Conservation (phyloP, 169 alveolate species). For the Eimeria sp. region DNA sequence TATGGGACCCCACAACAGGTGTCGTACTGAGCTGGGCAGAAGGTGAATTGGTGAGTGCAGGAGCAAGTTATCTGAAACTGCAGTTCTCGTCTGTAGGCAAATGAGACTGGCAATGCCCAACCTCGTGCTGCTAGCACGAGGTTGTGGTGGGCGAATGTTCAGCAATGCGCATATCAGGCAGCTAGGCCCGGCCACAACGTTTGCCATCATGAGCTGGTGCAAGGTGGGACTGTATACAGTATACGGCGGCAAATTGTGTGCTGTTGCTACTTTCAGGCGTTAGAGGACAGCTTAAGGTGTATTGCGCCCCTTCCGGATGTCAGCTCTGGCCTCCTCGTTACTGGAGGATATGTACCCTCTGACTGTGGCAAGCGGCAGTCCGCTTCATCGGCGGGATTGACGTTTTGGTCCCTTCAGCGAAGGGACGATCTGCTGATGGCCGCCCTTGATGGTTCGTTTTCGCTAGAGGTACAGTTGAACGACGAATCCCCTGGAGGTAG, state of each 20-base stretch:
- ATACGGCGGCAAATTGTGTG: not conserved
- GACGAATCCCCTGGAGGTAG: not conserved
- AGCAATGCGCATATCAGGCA: not conserved
- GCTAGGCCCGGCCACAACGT: not conserved
- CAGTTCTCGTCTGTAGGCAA: not conserved
- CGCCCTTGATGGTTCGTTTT: slow-evolving; percentile 63
- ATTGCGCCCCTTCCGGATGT: slow-evolving; percentile 64
- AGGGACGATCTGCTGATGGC: slow-evolving; percentile 73
- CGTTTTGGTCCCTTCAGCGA: slow-evolving; percentile 74
- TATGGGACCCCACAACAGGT: slow-evolving; percentile 81
- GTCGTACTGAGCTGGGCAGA: slow-evolving; percentile 82
- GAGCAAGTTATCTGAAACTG: not conserved
- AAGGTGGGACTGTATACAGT: not conserved
- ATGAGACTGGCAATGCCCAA: not conserved
- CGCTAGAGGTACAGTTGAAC: slow-evolving; percentile 34
- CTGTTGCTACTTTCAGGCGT: slow-evolving; percentile 20
- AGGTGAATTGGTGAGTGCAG: slow-evolving; percentile 71
- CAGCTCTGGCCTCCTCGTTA: slow-evolving; percentile 67
- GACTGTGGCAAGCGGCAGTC: not conserved
- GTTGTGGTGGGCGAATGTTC: not conserved
- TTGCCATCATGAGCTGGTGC: not conserved
- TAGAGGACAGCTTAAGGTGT: slow-evolving; percentile 38
- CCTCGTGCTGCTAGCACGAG: not conserved
- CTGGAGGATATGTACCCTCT: slow-evolving; percentile 51
- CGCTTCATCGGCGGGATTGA: slow-evolving; percentile 57